Evolutionary conservation across 768 basidiomycete genomes (phyloP).

Genomic region (Leccinum rimulosum): DNA sequence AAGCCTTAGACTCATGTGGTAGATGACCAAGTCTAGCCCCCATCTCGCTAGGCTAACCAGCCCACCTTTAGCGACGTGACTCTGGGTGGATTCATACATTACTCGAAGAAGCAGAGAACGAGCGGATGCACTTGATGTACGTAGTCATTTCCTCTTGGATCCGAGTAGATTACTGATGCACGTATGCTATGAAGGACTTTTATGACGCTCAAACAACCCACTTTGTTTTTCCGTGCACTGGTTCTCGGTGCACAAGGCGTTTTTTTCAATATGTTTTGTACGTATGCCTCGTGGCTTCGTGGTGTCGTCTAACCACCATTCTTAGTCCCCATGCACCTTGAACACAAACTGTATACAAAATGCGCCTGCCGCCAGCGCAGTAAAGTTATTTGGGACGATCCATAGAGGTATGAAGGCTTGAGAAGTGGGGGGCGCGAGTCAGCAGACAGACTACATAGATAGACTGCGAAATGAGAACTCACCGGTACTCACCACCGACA

Average conservation of each 20-base stretch:
- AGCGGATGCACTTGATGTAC: constrained; percentile 92
- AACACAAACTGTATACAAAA: constrained; percentile 84
- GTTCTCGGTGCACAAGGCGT: constrained; percentile 91
- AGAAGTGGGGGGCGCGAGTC: not conserved
- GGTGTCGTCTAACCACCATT: constrained; percentile 15
- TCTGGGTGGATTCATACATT: constrained; percentile 89
- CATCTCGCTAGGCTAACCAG: not conserved
- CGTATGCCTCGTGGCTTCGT: constrained; percentile 27
- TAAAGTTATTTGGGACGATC: constrained; percentile 73
- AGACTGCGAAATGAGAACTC: constrained; percentile 42
- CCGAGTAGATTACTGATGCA: constrained; percentile 13
- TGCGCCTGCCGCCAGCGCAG: constrained; percentile 72
- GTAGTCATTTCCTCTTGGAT: constrained; percentile 2
- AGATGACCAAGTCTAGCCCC: no score
- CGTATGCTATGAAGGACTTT: constrained; percentile 66
- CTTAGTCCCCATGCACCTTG: constrained; percentile 77
- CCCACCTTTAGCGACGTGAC: constrained; percentile 43
- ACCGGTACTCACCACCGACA: constrained; percentile 17
- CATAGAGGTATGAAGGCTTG: constrained; percentile 69
- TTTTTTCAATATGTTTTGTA: constrained; percentile 87
- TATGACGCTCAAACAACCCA: constrained; percentile 85
- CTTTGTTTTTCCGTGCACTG: constrained; percentile 74
- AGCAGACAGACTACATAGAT: not conserved
- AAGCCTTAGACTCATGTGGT: no score
- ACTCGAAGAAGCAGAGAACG: constrained; percentile 94